phyloP scores from a whole-genome alignment of 192 early-diverging fungal genomes.

The Backusella liffmaniae region DNA sequence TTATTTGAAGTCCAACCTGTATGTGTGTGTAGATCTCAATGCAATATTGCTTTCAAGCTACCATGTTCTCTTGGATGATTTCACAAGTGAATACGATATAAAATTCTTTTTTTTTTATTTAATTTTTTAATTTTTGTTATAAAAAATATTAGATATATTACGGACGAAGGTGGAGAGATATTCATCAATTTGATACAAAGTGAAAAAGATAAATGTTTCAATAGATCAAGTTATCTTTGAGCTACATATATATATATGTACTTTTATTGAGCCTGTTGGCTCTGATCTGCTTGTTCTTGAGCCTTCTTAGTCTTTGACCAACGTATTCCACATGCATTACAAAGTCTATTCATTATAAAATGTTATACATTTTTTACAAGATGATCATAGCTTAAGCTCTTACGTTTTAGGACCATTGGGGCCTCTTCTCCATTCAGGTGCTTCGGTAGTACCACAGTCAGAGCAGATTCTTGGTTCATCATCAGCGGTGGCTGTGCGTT shows the following conservation, averaged over 20 bases:
- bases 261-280: background rate
- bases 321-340: slow-evolving; percentile 59
- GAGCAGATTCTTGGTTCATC: slow-evolving; percentile 14
- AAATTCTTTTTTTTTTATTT: background rate
- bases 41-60: too few relatives aligned
- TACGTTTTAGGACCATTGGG: slow-evolving; percentile 56
- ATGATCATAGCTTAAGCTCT: background rate
- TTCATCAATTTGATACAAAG: background rate
- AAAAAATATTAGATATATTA: background rate
- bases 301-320: slow-evolving; percentile 28
- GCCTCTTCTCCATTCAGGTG: slow-evolving; percentile 56
- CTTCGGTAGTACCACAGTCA: slow-evolving; percentile 49
- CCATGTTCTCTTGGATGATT: too few relatives aligned
- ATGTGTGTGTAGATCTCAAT: too few relatives aligned
- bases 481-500: background rate
- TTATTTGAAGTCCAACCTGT: too few relatives aligned
- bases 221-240: background rate
- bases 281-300: background rate
- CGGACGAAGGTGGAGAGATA: background rate
- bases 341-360: slow-evolving; percentile 32
- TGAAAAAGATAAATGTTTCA: background rate
- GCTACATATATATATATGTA: background rate
- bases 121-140: background rate
- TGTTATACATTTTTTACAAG: background rate
- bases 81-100: background rate